Percentiles rank a stretch among this genome's conserved stretches.
Evolutionary conservation across 2,329 filamentous ascomycete species (phyloP).

Genomic region (Ramichloridium luteum): DNA sequence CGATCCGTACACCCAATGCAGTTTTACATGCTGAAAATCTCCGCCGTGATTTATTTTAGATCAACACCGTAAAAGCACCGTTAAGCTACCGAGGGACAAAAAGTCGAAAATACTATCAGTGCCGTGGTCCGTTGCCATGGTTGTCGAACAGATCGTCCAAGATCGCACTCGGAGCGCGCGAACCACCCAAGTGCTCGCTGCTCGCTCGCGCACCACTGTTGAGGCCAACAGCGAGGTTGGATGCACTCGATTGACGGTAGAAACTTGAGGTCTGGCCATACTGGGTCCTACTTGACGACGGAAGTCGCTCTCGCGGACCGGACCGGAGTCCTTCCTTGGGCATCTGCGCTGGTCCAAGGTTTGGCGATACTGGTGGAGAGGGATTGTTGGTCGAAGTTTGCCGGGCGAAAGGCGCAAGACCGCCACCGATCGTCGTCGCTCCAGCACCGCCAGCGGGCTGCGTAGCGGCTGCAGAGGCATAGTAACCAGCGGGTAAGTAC

Average conservation of each 20-base stretch:
- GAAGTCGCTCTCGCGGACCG: constrained; percentile 3
- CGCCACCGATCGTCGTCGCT: constrained; percentile 33
- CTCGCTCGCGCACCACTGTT: constrained; percentile 13
- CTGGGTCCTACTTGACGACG: constrained; percentile 9
- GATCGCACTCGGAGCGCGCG: constrained; percentile 74
- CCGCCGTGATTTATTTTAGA: no score
- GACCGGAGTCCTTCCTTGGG: constrained; percentile 6
- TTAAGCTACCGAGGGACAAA: no score
- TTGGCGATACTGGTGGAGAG: constrained; percentile 19
- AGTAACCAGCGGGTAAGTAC: constrained; percentile 88
- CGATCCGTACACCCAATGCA: no score
- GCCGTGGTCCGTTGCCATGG: constrained; percentile 35
- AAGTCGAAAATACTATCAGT: no score
- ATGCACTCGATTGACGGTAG: constrained; percentile 26
- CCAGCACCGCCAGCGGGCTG: constrained; percentile 29
- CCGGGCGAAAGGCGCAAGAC: constrained; percentile 20
- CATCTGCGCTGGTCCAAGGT: constrained; percentile 6
- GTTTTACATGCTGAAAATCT: no score
- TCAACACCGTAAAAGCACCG: no score
- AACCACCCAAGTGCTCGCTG: constrained; percentile 48
- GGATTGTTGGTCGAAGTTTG: constrained; percentile 13
- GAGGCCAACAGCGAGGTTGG: constrained; percentile 22
- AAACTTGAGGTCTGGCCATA: constrained; percentile 10
- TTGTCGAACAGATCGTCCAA: constrained; percentile 82
- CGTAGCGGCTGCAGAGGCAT: constrained; percentile 52